Evolutionary conservation across 306 rosid species (phyloP).

Genomic region (Sicyos baderoa): DNA sequence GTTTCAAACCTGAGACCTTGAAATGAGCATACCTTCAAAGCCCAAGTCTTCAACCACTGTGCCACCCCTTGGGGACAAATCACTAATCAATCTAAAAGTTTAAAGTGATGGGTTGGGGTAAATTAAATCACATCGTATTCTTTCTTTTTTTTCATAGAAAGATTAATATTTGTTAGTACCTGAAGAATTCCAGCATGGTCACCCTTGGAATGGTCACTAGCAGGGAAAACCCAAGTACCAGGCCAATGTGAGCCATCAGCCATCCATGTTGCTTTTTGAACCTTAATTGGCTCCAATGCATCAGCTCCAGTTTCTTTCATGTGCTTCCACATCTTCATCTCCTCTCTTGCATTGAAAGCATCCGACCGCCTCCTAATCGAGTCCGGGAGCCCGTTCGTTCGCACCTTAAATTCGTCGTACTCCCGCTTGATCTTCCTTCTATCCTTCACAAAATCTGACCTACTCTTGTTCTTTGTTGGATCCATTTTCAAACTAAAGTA

Average conservation of each 20-base stretch:
- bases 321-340: slow-evolving; percentile 46
- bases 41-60: no score
- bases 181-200: slow-evolving; percentile 94
- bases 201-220: slow-evolving; percentile 47
- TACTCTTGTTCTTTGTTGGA: slow-evolving; percentile 73
- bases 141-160: no score
- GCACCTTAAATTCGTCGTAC: slow-evolving; percentile 85
- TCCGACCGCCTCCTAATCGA: slow-evolving; percentile 78
- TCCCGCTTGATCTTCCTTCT: slow-evolving; percentile 88
- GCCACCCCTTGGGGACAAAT: no score
- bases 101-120: no score
- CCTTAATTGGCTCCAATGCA: slow-evolving; percentile 34
- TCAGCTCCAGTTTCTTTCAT: slow-evolving; percentile 37
- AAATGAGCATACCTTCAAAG: no score
- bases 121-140: no score
- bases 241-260: slow-evolving; percentile 97
- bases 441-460: slow-evolving; percentile 73
- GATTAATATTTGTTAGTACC: slow-evolving; percentile 31
- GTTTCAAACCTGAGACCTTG: no score
- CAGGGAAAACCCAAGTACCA: slow-evolving; percentile 47
- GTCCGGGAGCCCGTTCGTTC: slow-evolving; percentile 73
- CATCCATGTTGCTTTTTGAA: slow-evolving; percentile 63
- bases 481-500: slow-evolving; percentile 68
- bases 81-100: no score
- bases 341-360: slow-evolving; percentile 54